Evolutionary conservation across 1,284 basidiomycete genomes (phyloP).

Genomic region (Macrocybe sp.): DNA sequence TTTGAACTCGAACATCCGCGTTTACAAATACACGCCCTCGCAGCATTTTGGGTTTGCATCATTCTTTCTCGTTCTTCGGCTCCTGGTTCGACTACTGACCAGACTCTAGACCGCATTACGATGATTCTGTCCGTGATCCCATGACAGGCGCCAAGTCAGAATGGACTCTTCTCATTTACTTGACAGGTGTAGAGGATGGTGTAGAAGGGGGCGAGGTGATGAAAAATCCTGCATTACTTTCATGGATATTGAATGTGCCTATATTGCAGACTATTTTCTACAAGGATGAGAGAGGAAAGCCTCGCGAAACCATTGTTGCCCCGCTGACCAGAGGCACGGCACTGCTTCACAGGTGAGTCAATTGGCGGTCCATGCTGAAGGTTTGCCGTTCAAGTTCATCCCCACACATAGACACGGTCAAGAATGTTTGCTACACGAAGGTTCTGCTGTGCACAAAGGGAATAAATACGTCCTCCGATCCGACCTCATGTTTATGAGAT

Average conservation of each 20-base stretch:
- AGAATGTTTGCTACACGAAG: slow-evolving; percentile 77
- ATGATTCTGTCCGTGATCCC: slow-evolving; percentile 59
- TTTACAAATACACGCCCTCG: slow-evolving; percentile 62
- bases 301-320: slow-evolving; percentile 49
- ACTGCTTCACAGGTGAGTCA: slow-evolving; percentile 62
- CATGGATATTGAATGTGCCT: background rate
- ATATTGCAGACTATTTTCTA: slow-evolving; percentile 65
- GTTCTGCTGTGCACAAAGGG: slow-evolving; percentile 60
- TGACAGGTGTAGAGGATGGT: slow-evolving; percentile 68
- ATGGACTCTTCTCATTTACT: slow-evolving; percentile 80
- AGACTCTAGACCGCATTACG: slow-evolving; percentile 55
- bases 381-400: background rate
- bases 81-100: background rate
- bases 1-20: slow-evolving; percentile 64
- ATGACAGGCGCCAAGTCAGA: slow-evolving; percentile 58
- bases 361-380: background rate
- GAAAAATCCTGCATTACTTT: background rate
- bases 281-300: slow-evolving; percentile 45
- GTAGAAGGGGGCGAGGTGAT: slow-evolving; percentile 71
- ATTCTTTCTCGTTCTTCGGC: background rate
- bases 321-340: slow-evolving; percentile 64
- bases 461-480: slow-evolving; percentile 76
- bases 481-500: slow-evolving; percentile 66
- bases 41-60: slow-evolving; percentile 64
- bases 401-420: slow-evolving; percentile 54